Evolutionary conservation across 192 early-diverging fungal species (phyloP).

Genomic region (Backusella liffmaniae): DNA sequence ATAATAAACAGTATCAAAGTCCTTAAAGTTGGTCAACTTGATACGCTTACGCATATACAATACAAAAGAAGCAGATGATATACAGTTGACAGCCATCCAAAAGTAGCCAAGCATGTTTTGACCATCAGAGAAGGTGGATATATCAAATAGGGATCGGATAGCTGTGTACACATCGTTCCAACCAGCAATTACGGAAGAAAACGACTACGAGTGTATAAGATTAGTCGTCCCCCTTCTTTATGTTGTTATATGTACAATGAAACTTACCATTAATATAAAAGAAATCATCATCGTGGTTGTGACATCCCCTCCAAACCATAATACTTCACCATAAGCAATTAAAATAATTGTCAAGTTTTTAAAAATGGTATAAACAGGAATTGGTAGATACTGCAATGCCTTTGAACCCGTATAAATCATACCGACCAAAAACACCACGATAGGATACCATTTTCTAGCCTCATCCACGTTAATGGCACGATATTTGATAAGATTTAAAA

Average conservation of each 20-base stretch:
- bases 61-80: conserved; percentile 83
- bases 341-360: conserved; percentile 97
- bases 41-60: conserved; percentile 87
- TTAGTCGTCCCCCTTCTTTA: not conserved
- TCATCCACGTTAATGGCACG: conserved; percentile 54
- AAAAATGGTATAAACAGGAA: conserved; percentile 94
- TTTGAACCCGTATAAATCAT: conserved; percentile 98
- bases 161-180: conserved; percentile 60
- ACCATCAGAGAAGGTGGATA: not conserved
- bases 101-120: conserved; percentile 58
- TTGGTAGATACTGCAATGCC: conserved; percentile 84
- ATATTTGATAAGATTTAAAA: conserved; percentile 52
- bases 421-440: conserved; percentile 76
- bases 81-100: conserved; percentile 91
- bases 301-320: conserved; percentile 76
- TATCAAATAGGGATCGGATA: conserved; percentile 8
- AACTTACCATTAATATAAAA: conserved; percentile 73
- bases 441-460: conserved; percentile 74
- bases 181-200: conserved; percentile 83
- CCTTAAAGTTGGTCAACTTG: conserved; percentile 84
- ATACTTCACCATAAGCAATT: conserved; percentile 89
- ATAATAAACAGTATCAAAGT: conserved; percentile 96
- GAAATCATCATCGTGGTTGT: conserved; percentile 75
- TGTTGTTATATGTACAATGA: not conserved
- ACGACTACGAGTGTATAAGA: conserved; percentile 40